Evolutionary conservation across 768 basidiomycete genomes (phyloP), one percentile per base, ranked within the genome.

Genomic region (Agrocybe pediades): DNA sequence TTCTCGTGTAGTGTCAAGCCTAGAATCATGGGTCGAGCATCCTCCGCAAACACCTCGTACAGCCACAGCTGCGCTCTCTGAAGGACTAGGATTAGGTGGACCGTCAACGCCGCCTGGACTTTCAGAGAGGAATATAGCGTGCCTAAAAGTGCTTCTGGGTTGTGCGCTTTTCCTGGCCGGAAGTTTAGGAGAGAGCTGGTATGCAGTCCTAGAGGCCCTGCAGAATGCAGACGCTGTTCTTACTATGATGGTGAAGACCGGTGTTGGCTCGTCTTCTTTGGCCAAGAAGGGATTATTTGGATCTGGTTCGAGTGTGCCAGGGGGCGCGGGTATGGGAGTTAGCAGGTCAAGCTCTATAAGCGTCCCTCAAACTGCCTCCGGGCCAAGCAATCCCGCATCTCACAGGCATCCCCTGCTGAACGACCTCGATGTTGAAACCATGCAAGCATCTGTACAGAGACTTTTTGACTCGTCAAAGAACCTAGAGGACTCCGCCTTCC

Each of bases 171-270:
- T 90, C 66, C 78, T 98, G 8, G 90, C 92, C 0, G 91, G 90
- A 0, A 88, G 87, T 52, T 79, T 97, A 6, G 93, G 87, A n/a
- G 81, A 86, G 53, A 92, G 89, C 55, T 98, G 96, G 96, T 96
- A 92, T 67, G 80, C 87, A 41, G 82, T 98, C 8, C 75, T 98
- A 48, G 95, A 98, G 64, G 85, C 89, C 1, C 71, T 98, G 20
- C 96, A 98, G 71, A 98, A 95, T 59, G 95, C 96, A 6, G 95
- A 96, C 62, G 94, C 94, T 62, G 90, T 99, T 17, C 75, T 98
- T 17, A 83, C 82, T 8, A 74, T 80, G 61, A 88, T 85, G 69
- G 83, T 77, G 2, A 71, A 70, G 43, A 54, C 55, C 6, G 64
- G 63, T 25, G 58, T 63, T 25, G 53, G 69, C n/a, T n/a, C n/a